These are phyloP conservation scores for Sisymbrium irio DNA, from an alignment of 345 rosid genomes.

Conservation along the genomic window DNA sequence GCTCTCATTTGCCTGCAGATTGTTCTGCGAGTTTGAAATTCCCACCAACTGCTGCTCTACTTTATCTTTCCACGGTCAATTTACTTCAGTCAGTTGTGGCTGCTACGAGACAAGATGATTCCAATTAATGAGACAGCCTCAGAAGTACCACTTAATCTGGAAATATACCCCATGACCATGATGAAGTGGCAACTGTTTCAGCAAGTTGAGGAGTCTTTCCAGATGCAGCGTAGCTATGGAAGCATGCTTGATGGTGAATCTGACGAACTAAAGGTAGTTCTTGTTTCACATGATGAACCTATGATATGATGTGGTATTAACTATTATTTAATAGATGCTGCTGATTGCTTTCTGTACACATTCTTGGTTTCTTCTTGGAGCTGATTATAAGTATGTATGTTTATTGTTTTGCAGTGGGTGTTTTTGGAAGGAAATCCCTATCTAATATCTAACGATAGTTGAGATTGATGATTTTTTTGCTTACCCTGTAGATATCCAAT, in stretches of 20 bases:
- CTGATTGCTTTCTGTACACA: too few species aligned
- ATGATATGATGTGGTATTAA: neutral
- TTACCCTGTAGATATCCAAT: too few species aligned
- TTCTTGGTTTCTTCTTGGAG: too few species aligned
- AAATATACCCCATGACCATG: conserved; percentile 92
- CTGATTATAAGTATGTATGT: neutral
- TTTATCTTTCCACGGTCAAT: conserved; percentile 49
- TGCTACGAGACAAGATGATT: conserved; percentile 81
- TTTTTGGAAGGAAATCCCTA: too few species aligned
- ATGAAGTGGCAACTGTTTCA: conserved; percentile 95
- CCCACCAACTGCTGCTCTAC: conserved; percentile 65
- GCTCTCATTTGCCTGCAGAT: conserved; percentile 55
- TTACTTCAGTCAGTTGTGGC: conserved; percentile 94
- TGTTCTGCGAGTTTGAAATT: conserved; percentile 52
- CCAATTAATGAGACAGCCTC: conserved; percentile 68
- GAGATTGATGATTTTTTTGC: too few species aligned
- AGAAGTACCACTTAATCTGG: conserved; percentile 78
- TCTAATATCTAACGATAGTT: too few species aligned
- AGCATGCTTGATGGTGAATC: too few species aligned
- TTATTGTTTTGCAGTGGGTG: too few species aligned
- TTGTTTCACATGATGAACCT: neutral
- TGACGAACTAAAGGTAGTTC: conserved; percentile 85
- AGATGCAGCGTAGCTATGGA: conserved; percentile 93
- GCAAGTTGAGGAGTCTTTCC: conserved; percentile 98
- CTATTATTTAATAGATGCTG: neutral